Conservation (phyloP, 352 stramenopile species). For the Pythium phragmitis region DNA sequence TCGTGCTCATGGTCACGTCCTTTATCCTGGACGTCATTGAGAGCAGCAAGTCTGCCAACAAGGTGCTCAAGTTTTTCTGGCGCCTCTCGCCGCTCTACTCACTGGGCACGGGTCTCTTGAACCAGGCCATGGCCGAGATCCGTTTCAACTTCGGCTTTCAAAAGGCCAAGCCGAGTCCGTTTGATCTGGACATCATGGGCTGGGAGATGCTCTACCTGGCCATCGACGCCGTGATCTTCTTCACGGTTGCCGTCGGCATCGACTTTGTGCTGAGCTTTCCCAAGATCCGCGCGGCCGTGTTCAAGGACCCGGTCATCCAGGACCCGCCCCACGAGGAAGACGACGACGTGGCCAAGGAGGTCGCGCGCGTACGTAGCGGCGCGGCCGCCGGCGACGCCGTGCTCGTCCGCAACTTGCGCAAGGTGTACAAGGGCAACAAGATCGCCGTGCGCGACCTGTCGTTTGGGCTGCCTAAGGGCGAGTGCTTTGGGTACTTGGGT, state of each 20-base stretch:
- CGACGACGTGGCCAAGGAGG: conserved; percentile 27
- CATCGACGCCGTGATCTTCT: conserved; percentile 42
- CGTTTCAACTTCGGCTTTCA: conserved; percentile 25
- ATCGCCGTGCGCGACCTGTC: conserved; percentile 70
- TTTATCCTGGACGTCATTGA: conserved; percentile 55
- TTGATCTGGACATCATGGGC: conserved; percentile 53
- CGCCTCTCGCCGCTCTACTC: conserved; percentile 58
- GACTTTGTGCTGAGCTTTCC: conserved; percentile 61
- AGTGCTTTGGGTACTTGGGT: conserved; percentile 94
- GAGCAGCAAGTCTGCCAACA: conserved; percentile 43
- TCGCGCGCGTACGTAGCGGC: conserved; percentile 16
- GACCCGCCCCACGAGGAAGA: conserved; percentile 25
- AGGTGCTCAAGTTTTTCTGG: conserved; percentile 67
- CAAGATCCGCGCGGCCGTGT: conserved; percentile 18
- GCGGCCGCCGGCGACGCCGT: conserved; percentile 45
- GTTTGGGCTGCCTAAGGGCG: conserved; percentile 79
- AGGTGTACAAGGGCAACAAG: conserved; percentile 88
- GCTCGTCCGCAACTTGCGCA: conserved; percentile 60
- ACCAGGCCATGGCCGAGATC: conserved; percentile 16
- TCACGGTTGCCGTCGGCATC: conserved; percentile 39
- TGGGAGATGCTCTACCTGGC: conserved; percentile 60
- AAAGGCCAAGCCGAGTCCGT: conserved; percentile 46
- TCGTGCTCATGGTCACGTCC: conserved; percentile 57
- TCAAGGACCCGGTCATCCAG: conserved; percentile 27
- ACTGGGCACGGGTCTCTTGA: conserved; percentile 45